These are phyloP conservation scores for Euptelea pleiosperma DNA, from an alignment of 164 flowering plant genomes.

Conservation along the genomic window DNA sequence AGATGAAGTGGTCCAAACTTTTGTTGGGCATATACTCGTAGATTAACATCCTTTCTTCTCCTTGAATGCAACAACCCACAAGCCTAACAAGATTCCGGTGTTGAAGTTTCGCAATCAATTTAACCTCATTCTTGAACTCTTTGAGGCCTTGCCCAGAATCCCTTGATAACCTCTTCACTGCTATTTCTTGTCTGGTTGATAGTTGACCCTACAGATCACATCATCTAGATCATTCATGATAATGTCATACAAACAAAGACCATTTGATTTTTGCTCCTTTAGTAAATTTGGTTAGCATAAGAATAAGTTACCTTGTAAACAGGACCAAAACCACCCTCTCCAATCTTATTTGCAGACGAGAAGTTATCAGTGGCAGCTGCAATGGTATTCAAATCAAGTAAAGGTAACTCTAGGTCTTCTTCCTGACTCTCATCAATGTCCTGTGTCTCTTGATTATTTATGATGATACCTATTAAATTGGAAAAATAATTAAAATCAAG, in stretches of 20 bases:
- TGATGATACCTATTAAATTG: too few relatives aligned
- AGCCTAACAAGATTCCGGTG: constrained; percentile 18
- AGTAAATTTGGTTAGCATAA: too few relatives aligned
- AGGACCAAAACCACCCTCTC: constrained; percentile 7
- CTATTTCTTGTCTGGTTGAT: constrained; percentile 17
- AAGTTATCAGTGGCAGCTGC: constrained; percentile 6
- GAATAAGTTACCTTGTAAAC: constrained; percentile 11
- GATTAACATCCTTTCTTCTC: constrained; percentile 14
- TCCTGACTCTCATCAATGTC: neutral
- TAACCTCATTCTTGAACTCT: constrained; percentile 16
- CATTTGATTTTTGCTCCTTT: too few relatives aligned
- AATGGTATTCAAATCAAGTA: neutral
- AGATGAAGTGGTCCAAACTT: constrained; percentile 11
- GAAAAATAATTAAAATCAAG: too few relatives aligned
- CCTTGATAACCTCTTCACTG: constrained; percentile 15
- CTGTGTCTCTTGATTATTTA: too few relatives aligned
- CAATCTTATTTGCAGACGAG: neutral
- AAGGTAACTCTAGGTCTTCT: constrained; percentile 4
- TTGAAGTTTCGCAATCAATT: constrained; percentile 15
- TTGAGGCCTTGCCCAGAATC: constrained; percentile 9
- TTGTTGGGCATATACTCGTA: constrained; percentile 19
- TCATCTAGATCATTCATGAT: too few relatives aligned
- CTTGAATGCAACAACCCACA: constrained; percentile 14
- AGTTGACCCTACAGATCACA: too few relatives aligned
- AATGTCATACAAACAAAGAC: too few relatives aligned